These are phyloP conservation scores for Pseudogymnoascus pannorum DNA, from an alignment of 2,329 filamentous ascomycete species.

Conservation along the genomic window DNA sequence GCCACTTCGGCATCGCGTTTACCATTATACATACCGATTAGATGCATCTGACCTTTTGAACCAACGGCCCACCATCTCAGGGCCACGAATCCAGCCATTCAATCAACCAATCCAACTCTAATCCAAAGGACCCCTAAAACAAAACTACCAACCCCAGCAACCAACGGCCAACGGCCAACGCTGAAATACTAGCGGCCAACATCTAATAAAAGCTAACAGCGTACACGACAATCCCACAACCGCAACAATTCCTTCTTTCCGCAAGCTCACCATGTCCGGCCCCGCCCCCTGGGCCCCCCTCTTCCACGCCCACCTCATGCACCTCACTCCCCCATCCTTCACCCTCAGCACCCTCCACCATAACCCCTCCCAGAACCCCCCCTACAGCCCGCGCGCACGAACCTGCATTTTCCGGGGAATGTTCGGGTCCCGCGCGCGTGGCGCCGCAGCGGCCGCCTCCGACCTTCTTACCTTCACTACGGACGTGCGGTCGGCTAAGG, in stretches of 20 bases:
- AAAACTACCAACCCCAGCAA: background rate
- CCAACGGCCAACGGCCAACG: background rate
- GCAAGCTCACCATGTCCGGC: background rate
- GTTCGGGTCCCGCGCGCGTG: constrained; percentile 63
- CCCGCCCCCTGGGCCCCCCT: constrained; percentile 29
- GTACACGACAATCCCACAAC: background rate
- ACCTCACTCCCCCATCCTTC: constrained; percentile 33
- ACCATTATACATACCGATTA: background rate
- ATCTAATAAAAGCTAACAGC: background rate
- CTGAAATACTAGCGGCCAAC: background rate
- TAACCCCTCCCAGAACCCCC: constrained; percentile 29
- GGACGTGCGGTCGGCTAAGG: constrained; percentile 81
- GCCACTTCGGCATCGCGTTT: background rate
- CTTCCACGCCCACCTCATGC: constrained; percentile 28
- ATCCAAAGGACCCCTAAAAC: background rate
- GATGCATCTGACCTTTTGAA: background rate
- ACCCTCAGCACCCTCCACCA: constrained; percentile 39
- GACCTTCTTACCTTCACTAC: constrained; percentile 81
- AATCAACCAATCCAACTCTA: background rate
- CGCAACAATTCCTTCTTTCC: background rate
- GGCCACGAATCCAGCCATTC: background rate
- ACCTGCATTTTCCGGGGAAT: constrained; percentile 82
- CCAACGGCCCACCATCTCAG: background rate
- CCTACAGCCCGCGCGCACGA: constrained; percentile 50
- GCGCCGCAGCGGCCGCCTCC: constrained; percentile 65